Base-by-base conservation (phyloP, 495 filamentous ascomycete species). In the Evansstolkia leycettana region DNA sequence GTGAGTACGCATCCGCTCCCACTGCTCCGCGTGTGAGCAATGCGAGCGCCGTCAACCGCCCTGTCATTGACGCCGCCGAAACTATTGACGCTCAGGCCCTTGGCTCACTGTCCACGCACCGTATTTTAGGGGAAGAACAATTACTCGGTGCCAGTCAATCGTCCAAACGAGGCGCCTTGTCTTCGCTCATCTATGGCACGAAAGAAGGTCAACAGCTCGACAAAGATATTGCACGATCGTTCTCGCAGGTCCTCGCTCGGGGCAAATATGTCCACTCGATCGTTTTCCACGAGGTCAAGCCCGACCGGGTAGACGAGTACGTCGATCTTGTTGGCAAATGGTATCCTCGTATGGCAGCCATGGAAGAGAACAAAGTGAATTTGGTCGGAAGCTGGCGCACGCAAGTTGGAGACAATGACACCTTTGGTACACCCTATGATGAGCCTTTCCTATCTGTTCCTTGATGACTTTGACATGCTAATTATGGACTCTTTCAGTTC, bases 181-280 rank as follows among this genome's bases (percentile, higher is more conserved):
- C 67, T 16, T 81, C 76, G 33, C 70, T 98, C 33, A 90, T 98
- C 55, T 96, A 98, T 58, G 90, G 90, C 44, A 95, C 92, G 8
- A 82, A 88, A 50, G 87, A 95, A 53, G 92, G 89, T 3, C 74
- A 85, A 42, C 78, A 90, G 57, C 71, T 94, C 60, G 92, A 98
- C 41, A 75, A 80, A 34, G 88, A 94, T 62, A 88, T 98, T 49
- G 86, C 96, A 67, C 76, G 84, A 31, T 88, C 81, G 47, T 98
- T 95, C 63, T 84, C 78, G 18, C 84, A 94, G 58, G 84, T 95
- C 18, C 67, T 98, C 19, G 92, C 92, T 8, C 75, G 90, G 42
- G 90, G 90, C 36, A 98, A 98, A 63, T 98, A 98, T 54, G 89
- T 98, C 37, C 90, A 98, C 52, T 88, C 84, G 33, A 94, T 98